phyloP scores from a whole-genome alignment of 805 yeast species.

The Candida maltosa region DNA sequence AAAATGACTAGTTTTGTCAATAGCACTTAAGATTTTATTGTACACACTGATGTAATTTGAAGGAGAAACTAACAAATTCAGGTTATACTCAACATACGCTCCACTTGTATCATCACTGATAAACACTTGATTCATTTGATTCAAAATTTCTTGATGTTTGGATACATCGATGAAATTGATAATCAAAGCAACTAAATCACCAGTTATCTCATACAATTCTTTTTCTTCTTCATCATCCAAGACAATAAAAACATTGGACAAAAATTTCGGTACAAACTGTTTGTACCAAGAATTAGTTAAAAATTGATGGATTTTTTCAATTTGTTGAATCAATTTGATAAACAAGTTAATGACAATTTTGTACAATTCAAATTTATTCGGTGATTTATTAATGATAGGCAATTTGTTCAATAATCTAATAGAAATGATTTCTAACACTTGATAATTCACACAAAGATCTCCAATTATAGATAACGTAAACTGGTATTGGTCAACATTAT shows the following conservation, averaged over 20 bases:
- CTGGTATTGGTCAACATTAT: conserved; percentile 9
- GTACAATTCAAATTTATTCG: conserved; percentile 1
- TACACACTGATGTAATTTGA: conserved; percentile 35
- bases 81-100: background rate
- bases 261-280: conserved; percentile 40
- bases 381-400: background rate
- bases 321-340: conserved; percentile 22
- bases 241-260: conserved; percentile 12
- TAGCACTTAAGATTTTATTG: conserved; percentile 47
- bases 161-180: conserved; percentile 33
- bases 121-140: conserved; percentile 36
- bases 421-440: conserved; percentile 42
- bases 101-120: conserved; percentile 13
- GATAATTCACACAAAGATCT: conserved; percentile 36
- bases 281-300: conserved; percentile 41
- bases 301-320: conserved; percentile 28
- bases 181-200: conserved; percentile 41
- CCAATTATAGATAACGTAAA: conserved; percentile 19
- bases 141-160: conserved; percentile 46
- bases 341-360: conserved; percentile 19
- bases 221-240: conserved; percentile 11
- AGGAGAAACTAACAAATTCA: conserved; percentile 21
- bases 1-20: conserved; percentile 40
- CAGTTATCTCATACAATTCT: conserved; percentile 32
- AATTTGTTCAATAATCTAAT: conserved; percentile 41